Base-by-base conservation (phyloP, 2,329 filamentous ascomycete genomes). In the Ophiostoma himal-ulmi region DNA sequence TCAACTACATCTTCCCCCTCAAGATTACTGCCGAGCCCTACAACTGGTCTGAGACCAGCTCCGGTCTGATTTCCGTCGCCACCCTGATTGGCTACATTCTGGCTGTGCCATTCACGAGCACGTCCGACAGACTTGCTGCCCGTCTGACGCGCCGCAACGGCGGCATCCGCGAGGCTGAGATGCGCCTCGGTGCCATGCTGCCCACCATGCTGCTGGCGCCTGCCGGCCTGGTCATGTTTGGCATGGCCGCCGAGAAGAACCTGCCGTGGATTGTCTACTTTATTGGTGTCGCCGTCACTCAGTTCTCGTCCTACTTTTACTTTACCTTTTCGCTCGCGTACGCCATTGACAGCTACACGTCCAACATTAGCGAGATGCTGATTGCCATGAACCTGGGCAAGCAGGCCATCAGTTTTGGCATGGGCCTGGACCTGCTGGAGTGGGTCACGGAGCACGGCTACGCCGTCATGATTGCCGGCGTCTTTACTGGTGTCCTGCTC, bases 351-450 rank as follows among this genome's bases (percentile, higher is more conserved):
- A 84, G 81, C 69, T 86, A 88, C 76, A 83, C 83, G 26, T 80
- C 82, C 44, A 86, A 88, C 73, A 84, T 85, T n/a, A 84, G 82
- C 34, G 86, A 88, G 78, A 88, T 88, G 86, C 81, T 88, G 13
- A 88, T 86, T 72, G 83, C 84, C 3, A 86, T 86, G 81, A 85
- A 85, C 73, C 75, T 86, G n/a, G 84, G 84, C 13, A 86, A 86
- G 75, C 83, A 86, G 76, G 83, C 83, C 2, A 84, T 86, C 68
- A 83, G 81, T 70, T 86, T 86, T 72, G 84, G 83, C 1, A 81
- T 86, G 76, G 82, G 82, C 4, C 77, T 83, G 68, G 79, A 84
- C 70, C 77, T 86, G 68, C 76, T 86, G 20, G 80, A 84, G 71
- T 86, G 84, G 84, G 81, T 86, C 34, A 71, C 80, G 70, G 72